phyloP scores from a whole-genome alignment of 768 basidiomycete genomes.

The Pisolithus tinctorius region DNA sequence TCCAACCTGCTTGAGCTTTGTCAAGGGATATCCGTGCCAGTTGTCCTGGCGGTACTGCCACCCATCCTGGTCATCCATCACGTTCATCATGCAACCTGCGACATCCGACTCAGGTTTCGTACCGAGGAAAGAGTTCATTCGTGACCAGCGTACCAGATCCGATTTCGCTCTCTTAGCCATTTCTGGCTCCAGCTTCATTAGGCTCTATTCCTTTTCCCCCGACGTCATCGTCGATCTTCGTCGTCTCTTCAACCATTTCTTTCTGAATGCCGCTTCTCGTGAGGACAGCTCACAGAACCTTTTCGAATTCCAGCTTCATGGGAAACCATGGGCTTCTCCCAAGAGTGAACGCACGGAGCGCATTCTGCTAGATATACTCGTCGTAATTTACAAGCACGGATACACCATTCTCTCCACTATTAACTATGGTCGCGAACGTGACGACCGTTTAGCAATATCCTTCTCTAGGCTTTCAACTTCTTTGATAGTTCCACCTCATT shows the following conservation, averaged over 20 bases:
- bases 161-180: conserved; percentile 68
- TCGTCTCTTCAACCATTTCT: conserved; percentile 44
- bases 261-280: conserved; percentile 38
- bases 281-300: conserved; percentile 54
- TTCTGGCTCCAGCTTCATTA: conserved; percentile 53
- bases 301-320: conserved; percentile 59
- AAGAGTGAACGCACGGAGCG: conserved; percentile 62
- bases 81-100: conserved; percentile 25
- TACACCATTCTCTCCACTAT: conserved; percentile 60
- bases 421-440: conserved; percentile 72
- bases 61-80: conserved; percentile 19
- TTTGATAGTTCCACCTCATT: conserved; percentile 32
- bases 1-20: conserved; percentile 23
- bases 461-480: conserved; percentile 49
- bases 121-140: conserved; percentile 69
- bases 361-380: conserved; percentile 61
- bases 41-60: conserved; percentile 15
- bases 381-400: conserved; percentile 55
- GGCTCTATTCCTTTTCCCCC: conserved; percentile 64
- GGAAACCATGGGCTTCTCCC: conserved; percentile 67
- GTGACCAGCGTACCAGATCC: conserved; percentile 46
- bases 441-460: conserved; percentile 64
- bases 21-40: conserved; percentile 19
- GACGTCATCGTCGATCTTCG: conserved; percentile 48
- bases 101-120: conserved; percentile 45